Evolutionary conservation across 1,284 basidiomycete species (phyloP).

Genomic region (Coriolopsis trogii): DNA sequence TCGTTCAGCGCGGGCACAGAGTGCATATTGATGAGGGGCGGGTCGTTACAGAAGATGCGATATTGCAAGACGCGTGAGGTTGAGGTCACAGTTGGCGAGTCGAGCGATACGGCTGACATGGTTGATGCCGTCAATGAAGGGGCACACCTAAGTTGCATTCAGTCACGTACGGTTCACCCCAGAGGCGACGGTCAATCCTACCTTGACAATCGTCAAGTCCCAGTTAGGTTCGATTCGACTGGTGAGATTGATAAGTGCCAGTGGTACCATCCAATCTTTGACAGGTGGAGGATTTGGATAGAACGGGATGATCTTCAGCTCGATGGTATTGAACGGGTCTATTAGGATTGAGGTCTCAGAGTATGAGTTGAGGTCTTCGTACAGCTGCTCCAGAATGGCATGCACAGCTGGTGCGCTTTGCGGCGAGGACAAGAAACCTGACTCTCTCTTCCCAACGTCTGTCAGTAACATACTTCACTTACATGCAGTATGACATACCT

Average conservation of each 20-base stretch:
- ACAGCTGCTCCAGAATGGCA: constrained; percentile 93
- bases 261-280: constrained; percentile 94
- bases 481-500: constrained; percentile 57
- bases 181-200: constrained; percentile 28
- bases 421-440: constrained; percentile 81
- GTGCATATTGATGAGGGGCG: neutral
- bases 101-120: constrained; percentile 92
- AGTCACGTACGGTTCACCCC: neutral
- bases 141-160: constrained; percentile 57
- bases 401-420: constrained; percentile 75
- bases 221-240: constrained; percentile 89
- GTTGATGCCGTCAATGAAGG: constrained; percentile 88
- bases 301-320: constrained; percentile 95
- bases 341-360: constrained; percentile 92
- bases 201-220: constrained; percentile 94
- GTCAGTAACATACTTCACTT: neutral
- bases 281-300: constrained; percentile 92
- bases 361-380: constrained; percentile 97
- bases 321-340: constrained; percentile 89
- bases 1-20: neutral
- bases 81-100: constrained; percentile 88
- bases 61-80: constrained; percentile 85
- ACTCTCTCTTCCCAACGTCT: constrained; percentile 74
- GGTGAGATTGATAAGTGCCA: constrained; percentile 84
- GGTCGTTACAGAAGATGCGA: constrained; percentile 82